Evolutionary conservation across 169 alveolate genomes (phyloP), one percentile per base, ranked within the genome.

Genomic region (Cryptosporidium tyzzeri): DNA sequence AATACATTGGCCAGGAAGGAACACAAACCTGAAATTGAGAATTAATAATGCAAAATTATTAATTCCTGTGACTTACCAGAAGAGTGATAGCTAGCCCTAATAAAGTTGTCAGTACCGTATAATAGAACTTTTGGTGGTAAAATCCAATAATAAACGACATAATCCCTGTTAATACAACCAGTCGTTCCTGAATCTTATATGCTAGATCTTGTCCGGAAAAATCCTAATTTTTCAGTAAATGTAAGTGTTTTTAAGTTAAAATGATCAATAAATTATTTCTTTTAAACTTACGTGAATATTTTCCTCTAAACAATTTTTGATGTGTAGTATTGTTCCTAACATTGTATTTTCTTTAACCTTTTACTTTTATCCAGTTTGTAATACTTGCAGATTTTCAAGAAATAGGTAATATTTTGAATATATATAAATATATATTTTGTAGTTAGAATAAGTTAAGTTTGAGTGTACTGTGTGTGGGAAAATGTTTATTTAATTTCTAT

Each of bases 1-100:
- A 80, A 31, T n/a, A 80, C 14, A 80, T 80, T 39, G 89, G 89
- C 89, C 89, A 80, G 37, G 89, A 80, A 21, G 89, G 89, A 18
- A 80, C 75, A 8, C 89, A 80, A 33, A 80, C 16, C 89, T 80
- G 53, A 9, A 62, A 8, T 33, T 12, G 0, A 33, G 2, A 21
- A 18, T n/a, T 33, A n/a, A 33, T 2, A 14, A 9, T 18, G 23
- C 29, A 8, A 67, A 26, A 8, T n/a, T 2, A 2, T 12, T 16
- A 9, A 10, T 26, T 55, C 14, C 12, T 0, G 26, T 0, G 37
- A 80, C 89, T 80, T 62, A 80, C 89, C 23, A 80, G 18, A 7
- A 65, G 45, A 41, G 89, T 62, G 14, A 80, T 37, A 3, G 70
- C 29, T 33, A 80, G 68, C 3, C 89, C 89, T 5, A 26, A 29